Evolutionary conservation across 495 filamentous ascomycete species (phyloP).

Genomic region (Apiosordaria backusii): DNA sequence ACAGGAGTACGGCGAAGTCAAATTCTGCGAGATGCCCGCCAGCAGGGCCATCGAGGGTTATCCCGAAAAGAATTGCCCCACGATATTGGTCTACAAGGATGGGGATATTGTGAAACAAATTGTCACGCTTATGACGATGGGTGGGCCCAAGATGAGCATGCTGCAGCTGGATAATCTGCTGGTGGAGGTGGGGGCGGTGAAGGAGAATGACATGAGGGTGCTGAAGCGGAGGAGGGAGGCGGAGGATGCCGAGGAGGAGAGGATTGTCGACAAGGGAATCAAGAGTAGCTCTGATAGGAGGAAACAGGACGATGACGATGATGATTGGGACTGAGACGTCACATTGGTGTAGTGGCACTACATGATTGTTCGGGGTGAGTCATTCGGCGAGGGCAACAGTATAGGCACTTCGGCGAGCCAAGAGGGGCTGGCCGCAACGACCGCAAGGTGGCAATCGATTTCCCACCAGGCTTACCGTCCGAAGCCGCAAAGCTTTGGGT

Average conservation of each 20-base stretch:
- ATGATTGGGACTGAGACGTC: slow-evolving; percentile 74
- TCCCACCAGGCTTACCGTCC: not conserved
- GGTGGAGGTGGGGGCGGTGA: slow-evolving; percentile 75
- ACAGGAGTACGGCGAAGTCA: slow-evolving; percentile 80
- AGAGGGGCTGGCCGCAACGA: not conserved
- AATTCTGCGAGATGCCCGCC: slow-evolving; percentile 94
- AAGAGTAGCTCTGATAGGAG: slow-evolving; percentile 38
- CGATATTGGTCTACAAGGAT: slow-evolving; percentile 86
- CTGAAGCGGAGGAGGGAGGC: slow-evolving; percentile 57
- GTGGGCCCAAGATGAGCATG: slow-evolving; percentile 64
- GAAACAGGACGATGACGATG: slow-evolving; percentile 45
- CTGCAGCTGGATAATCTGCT: slow-evolving; percentile 66
- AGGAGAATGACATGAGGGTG: slow-evolving; percentile 72
- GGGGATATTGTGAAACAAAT: slow-evolving; percentile 87
- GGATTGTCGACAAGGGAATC: slow-evolving; percentile 42
- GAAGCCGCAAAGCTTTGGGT: not conserved
- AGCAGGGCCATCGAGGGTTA: slow-evolving; percentile 96
- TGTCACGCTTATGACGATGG: slow-evolving; percentile 76
- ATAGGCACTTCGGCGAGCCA: not conserved
- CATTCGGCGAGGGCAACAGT: slow-evolving; percentile 12
- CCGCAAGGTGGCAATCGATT: not conserved
- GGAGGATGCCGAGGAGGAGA: slow-evolving; percentile 55
- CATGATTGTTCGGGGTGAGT: slow-evolving; percentile 8
- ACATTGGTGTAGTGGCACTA: not conserved
- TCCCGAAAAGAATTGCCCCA: slow-evolving; percentile 90